phyloP scores from a whole-genome alignment of 202 grass and related monocot genomes.

The Schoenoplectus triqueter region DNA sequence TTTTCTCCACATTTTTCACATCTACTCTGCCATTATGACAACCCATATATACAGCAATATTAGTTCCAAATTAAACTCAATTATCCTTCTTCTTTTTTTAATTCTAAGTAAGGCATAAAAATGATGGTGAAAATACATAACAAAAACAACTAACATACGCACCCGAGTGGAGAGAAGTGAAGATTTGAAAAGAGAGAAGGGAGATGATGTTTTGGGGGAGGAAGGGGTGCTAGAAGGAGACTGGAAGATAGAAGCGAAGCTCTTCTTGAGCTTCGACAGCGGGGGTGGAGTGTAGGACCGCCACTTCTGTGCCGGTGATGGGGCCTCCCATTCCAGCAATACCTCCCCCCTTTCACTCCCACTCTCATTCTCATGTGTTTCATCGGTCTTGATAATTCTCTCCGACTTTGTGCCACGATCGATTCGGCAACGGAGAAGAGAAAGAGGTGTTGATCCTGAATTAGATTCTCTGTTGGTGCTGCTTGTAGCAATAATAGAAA shows the following conservation, averaged over 20 bases:
- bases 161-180: slow-evolving; percentile 66
- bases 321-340: slow-evolving; percentile 28
- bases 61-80: background rate
- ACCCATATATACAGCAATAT: background rate
- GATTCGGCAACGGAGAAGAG: slow-evolving; percentile 53
- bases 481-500: slow-evolving; percentile 14
- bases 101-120: background rate
- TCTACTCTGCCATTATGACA: slow-evolving; percentile 31
- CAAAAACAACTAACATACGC: background rate
- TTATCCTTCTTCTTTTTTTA: background rate
- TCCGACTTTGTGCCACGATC: background rate
- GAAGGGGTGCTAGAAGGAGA: slow-evolving; percentile 46
- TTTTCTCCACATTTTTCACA: slow-evolving; percentile 35
- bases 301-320: background rate
- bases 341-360: slow-evolving; percentile 10
- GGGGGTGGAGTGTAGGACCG: slow-evolving; percentile 27
- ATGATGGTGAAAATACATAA: background rate
- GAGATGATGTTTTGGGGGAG: slow-evolving; percentile 81
- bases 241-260: slow-evolving; percentile 37
- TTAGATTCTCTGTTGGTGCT: background rate
- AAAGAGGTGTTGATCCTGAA: background rate
- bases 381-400: background rate
- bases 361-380: background rate
- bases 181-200: slow-evolving; percentile 80
- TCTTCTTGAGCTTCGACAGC: slow-evolving; percentile 41